Conservation (phyloP, 345 rosid genomes). For the Ailanthus altissimus region DNA sequence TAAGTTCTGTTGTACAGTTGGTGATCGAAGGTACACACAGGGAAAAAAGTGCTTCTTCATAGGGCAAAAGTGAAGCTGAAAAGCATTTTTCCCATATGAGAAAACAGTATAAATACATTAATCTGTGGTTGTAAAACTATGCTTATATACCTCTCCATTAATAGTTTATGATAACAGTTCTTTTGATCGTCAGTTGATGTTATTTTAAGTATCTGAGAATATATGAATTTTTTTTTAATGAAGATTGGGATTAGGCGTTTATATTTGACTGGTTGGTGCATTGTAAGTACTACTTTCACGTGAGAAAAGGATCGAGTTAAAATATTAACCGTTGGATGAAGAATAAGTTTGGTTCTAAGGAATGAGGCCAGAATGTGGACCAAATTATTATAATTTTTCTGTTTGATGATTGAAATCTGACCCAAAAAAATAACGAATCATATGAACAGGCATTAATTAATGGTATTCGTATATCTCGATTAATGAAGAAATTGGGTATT, state of each 20-base stretch:
- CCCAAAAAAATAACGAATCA: no score
- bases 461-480: no score
- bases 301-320: no score
- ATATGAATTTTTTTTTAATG: constrained; percentile 1
- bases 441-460: no score
- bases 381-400: no score
- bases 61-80: not conserved
- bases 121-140: constrained; percentile 11
- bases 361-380: no score
- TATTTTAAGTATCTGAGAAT: not conserved
- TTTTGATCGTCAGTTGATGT: not conserved
- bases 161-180: not conserved
- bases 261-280: no score
- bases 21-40: not conserved
- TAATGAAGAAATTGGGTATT: no score
- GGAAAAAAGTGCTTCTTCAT: not conserved
- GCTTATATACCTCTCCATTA: not conserved
- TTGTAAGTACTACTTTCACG: no score
- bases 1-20: not conserved
- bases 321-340: no score
- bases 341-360: no score
- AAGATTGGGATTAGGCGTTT: not conserved
- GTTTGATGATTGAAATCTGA: no score
- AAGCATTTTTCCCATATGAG: not conserved
- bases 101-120: not conserved